Evolutionary conservation across 225 moss, liverwort and hornwort species (phyloP).

Genomic region (Neckera pumila): DNA sequence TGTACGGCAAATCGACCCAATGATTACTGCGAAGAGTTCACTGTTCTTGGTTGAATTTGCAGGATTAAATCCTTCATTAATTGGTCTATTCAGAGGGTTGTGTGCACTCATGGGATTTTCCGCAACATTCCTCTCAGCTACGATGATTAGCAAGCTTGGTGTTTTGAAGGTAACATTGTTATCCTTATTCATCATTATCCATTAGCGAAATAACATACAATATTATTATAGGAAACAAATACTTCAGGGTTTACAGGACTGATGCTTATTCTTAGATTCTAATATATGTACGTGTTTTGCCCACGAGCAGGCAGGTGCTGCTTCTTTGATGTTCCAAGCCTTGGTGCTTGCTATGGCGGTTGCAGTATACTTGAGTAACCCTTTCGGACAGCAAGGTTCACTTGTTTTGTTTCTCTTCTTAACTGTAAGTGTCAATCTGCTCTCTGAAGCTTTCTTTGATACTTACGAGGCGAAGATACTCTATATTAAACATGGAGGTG

Average conservation of each 20-base stretch:
- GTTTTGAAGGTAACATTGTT: constrained; percentile 46
- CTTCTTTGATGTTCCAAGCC: constrained; percentile 65
- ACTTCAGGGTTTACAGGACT: neutral
- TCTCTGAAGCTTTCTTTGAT: neutral
- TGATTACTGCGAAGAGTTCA: neutral
- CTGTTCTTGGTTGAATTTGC: neutral
- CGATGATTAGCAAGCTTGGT: constrained; percentile 62
- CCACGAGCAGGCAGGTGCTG: constrained; percentile 59
- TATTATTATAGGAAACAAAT: neutral
- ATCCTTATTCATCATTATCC: neutral
- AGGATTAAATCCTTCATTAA: constrained; percentile 63
- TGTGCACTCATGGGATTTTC: constrained; percentile 74
- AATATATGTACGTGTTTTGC: neutral
- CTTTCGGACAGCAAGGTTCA: constrained; percentile 50
- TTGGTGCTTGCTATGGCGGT: constrained; percentile 55
- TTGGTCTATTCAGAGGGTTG: constrained; percentile 67
- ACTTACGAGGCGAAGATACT: neutral
- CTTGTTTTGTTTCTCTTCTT: constrained; percentile 56
- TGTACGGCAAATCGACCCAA: neutral
- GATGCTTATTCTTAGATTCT: neutral
- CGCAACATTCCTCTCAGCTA: constrained; percentile 65
- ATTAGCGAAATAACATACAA: neutral
- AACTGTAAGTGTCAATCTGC: constrained; percentile 46
- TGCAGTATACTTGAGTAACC: constrained; percentile 42
- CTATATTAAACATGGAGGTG: neutral